Base-by-base conservation (phyloP, 164 flowering plant genomes). In the Vitis riparia region DNA sequence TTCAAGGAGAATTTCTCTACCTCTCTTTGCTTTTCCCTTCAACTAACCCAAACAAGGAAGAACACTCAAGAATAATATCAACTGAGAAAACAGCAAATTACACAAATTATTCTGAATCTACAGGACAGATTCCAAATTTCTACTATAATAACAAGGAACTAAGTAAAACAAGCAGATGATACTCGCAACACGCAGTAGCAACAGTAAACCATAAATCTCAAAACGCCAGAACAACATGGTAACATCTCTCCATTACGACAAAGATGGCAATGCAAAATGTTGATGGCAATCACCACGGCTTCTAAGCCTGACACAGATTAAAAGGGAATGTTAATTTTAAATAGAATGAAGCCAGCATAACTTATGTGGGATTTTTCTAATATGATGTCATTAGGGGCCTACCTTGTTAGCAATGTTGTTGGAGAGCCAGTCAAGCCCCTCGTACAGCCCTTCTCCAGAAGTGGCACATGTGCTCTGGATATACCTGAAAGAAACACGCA, bases 401-500 rank as follows among this genome's bases (percentile, higher is more conserved):
- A 77, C 80, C 77, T 77, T 77, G 73, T 61, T 77, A 56, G 75
- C 73, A 59, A 76, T 76, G 68, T 76, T 76, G 72, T 76, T 76
- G 44, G 79, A 76, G 69, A 77, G 79, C 79, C 79, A 77, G 68
- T 77, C 79, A 5, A 77, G 61, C 27, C 79, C 79, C 70, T 77
- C 79, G 23, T 77, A 77, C 10, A 77, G 71, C 50, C 79, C 79
- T 67, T 77, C 79, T 8, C 79, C 79, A 12, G 79, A 76, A 7
- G 79, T 76, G 51, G 79, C 79, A 62, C 79, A 76, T 12, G 79
- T 76, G 72, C 76, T 77, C 70, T 77, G 79, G 61, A 77, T 77
- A 48, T 77, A 77, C 79, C 79, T 77, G 70, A 30, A 58, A 57
- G 53, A 56, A 23, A 53, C 30, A 9, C 8, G 2, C 5, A 60